Conservation (phyloP, 2,329 filamentous ascomycete genomes). For the Fusarium sp. region DNA sequence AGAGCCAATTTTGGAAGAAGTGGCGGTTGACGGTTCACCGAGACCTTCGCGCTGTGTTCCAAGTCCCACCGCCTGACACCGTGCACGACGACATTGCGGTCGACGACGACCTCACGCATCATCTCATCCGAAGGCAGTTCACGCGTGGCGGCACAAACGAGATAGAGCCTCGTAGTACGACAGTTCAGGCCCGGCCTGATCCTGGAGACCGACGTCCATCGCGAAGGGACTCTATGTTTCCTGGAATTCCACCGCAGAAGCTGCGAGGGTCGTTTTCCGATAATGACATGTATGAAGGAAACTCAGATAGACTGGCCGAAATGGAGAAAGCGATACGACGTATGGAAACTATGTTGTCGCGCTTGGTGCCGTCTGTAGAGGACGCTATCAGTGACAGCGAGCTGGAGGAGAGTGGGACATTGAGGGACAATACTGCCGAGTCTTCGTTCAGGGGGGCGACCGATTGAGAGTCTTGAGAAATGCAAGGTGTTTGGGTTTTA, state of each 20-base stretch:
- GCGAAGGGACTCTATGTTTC: slow-evolving; percentile 70
- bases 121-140: slow-evolving; percentile 70
- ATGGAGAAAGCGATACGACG: slow-evolving; percentile 65
- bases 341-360: slow-evolving; percentile 62
- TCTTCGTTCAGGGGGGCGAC: slow-evolving; percentile 47
- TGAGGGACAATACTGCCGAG: slow-evolving; percentile 50
- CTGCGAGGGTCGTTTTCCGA: slow-evolving; percentile 64
- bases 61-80: slow-evolving; percentile 74
- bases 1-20: slow-evolving; percentile 73
- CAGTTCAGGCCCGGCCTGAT: slow-evolving; percentile 49
- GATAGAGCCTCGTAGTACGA: slow-evolving; percentile 13
- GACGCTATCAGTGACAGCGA: slow-evolving; percentile 46
- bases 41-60: slow-evolving; percentile 79
- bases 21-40: slow-evolving; percentile 78
- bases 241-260: slow-evolving; percentile 60
- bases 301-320: slow-evolving; percentile 60
- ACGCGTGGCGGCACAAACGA: slow-evolving; percentile 59
- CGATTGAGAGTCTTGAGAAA: slow-evolving; percentile 21
- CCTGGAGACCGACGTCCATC: slow-evolving; percentile 52
- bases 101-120: slow-evolving; percentile 70
- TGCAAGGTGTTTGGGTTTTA: slow-evolving; percentile 16
- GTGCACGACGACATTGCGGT: slow-evolving; percentile 69
- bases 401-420: slow-evolving; percentile 49
- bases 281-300: slow-evolving; percentile 59
- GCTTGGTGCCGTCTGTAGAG: slow-evolving; percentile 53